A percentile compares a stretch with the other conserved stretches of the same genome.
Evolutionary conservation across 1,284 basidiomycete genomes (phyloP).

Genomic region (Microbotryomycetes sp.): DNA sequence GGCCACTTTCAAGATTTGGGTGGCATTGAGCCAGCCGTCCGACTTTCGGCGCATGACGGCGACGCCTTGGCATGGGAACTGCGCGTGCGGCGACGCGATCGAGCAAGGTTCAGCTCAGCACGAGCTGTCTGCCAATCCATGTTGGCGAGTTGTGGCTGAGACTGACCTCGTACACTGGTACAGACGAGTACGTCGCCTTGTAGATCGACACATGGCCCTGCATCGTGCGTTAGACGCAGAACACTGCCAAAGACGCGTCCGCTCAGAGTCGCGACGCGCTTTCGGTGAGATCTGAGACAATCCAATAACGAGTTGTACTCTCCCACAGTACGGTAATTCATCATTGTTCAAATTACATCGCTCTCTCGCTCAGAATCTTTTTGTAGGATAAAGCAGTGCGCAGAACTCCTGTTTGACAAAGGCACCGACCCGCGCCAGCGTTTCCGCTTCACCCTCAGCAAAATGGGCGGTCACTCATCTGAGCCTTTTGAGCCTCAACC

Average conservation of each 20-base stretch:
- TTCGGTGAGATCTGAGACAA: too few species aligned
- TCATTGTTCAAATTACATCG: too few species aligned
- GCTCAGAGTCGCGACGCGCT: too few species aligned
- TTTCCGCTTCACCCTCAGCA: too few species aligned
- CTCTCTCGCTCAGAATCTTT: too few species aligned
- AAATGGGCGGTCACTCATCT: conserved; percentile 3
- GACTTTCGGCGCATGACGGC: conserved; percentile 95
- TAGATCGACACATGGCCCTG: conserved; percentile 23
- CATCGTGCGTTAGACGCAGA: neutral
- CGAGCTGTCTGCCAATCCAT: neutral
- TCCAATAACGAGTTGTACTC: too few species aligned
- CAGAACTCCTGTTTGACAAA: too few species aligned
- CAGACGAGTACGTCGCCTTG: conserved; percentile 44
- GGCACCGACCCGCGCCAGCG: too few species aligned
- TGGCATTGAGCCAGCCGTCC: conserved; percentile 98
- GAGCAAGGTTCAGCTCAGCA: too few species aligned
- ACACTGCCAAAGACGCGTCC: neutral
- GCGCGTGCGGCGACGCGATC: neutral
- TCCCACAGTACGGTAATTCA: too few species aligned
- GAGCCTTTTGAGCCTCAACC: conserved; percentile 23
- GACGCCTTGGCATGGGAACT: conserved; percentile 65
- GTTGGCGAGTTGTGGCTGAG: neutral
- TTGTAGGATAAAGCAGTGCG: too few species aligned
- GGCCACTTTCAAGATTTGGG: conserved; percentile 97
- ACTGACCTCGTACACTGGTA: conserved; percentile 44